Percentiles rank a stretch among this genome's conserved stretches.
Evolutionary conservation across 768 basidiomycete genomes (phyloP).

Genomic region (Lyophyllum decastes): DNA sequence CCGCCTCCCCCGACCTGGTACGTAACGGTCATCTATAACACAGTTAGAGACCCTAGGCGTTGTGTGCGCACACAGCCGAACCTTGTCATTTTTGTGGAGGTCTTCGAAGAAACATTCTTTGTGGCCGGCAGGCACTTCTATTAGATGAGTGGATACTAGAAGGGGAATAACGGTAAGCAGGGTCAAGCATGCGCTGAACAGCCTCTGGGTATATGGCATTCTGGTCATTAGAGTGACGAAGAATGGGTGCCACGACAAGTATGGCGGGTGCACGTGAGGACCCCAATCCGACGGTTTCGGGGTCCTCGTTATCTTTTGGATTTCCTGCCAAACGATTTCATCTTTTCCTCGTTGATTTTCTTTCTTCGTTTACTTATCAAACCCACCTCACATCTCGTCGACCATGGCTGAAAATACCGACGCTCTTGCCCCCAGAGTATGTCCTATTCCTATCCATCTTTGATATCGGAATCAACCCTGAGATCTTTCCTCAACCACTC

Average conservation of each 20-base stretch:
- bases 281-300: slow-evolving; percentile 20
- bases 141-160: slow-evolving; percentile 62
- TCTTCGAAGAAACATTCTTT: slow-evolving; percentile 98
- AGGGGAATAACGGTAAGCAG: slow-evolving; percentile 42
- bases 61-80: slow-evolving; percentile 24
- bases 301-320: slow-evolving; percentile 14
- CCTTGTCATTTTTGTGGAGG: slow-evolving; percentile 89
- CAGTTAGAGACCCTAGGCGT: neutral
- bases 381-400: slow-evolving; percentile 29
- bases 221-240: slow-evolving; percentile 13
- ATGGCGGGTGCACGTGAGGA: slow-evolving; percentile 5
- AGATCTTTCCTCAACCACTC: neutral
- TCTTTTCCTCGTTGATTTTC: slow-evolving; percentile 7
- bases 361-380: slow-evolving; percentile 19
- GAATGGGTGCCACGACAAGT: neutral
- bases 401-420: slow-evolving; percentile 61
- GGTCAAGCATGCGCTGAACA: slow-evolving; percentile 38
- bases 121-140: slow-evolving; percentile 73
- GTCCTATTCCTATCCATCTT: slow-evolving; percentile 28
- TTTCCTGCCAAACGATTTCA: neutral
- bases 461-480: slow-evolving; percentile 13
- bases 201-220: slow-evolving; percentile 34
- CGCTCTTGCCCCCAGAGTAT: slow-evolving; percentile 72
- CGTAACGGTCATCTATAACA: slow-evolving; percentile 91
- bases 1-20: slow-evolving; percentile 99